Evolutionary conservation across 2,329 filamentous ascomycete genomes (phyloP).

Genomic region (Coniosporium tulheliwenetii): DNA sequence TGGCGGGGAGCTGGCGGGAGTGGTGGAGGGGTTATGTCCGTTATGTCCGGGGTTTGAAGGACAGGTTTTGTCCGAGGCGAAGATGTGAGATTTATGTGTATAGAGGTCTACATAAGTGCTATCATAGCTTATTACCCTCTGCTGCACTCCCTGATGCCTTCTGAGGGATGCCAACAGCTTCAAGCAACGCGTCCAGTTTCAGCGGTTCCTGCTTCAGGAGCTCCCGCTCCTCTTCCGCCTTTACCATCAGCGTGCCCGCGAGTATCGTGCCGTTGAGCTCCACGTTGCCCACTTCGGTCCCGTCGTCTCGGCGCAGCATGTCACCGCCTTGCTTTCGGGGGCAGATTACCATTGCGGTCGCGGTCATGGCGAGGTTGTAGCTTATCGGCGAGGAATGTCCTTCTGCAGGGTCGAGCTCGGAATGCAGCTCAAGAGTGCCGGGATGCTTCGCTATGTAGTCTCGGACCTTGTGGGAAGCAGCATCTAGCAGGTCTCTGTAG

Average conservation of each 20-base stretch:
- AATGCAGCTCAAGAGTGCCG: conserved; percentile 11
- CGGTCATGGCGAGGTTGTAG: conserved; percentile 44
- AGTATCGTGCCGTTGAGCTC: conserved; percentile 42
- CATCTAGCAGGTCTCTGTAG: conserved; percentile 18
- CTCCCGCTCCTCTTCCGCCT: conserved; percentile 38
- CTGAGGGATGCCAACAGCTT: conserved; percentile 22
- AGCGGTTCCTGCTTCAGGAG: conserved; percentile 23
- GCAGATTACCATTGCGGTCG: conserved; percentile 35
- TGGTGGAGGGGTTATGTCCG: no score
- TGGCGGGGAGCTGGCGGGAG: no score
- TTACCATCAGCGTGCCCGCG: conserved; percentile 43
- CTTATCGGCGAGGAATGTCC: conserved; percentile 31
- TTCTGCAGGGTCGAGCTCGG: conserved; percentile 5
- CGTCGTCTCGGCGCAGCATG: conserved; percentile 21
- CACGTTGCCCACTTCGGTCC: conserved; percentile 24
- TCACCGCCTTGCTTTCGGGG: conserved; percentile 32
- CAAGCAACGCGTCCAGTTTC: conserved; percentile 27
- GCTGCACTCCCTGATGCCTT: background rate
- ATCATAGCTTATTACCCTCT: no score
- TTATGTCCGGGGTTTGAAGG: no score
- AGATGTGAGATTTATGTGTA: no score
- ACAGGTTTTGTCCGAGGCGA: no score
- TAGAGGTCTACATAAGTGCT: no score
- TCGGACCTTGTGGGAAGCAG: conserved; percentile 17
- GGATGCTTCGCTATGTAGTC: conserved; percentile 24